phyloP scores from a whole-genome alignment of 192 early-diverging fungal species.

The Gamsiella multidivaricata region DNA sequence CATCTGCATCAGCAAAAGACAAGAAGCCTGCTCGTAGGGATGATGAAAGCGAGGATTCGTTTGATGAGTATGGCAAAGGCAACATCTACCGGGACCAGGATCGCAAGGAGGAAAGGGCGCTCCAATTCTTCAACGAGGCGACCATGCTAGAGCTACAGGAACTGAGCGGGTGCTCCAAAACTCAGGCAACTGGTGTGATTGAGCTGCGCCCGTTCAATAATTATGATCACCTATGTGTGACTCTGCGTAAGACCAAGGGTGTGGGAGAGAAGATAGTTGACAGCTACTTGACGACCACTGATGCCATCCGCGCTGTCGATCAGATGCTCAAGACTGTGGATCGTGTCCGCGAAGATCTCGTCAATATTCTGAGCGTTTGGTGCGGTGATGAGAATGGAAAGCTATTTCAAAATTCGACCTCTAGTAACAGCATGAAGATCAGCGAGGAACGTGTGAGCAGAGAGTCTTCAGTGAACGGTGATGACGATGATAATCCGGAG shows the following conservation, averaged over 20 bases:
- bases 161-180: slow-evolving; percentile 38
- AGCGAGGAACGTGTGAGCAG: background rate
- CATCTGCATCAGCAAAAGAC: background rate
- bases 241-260: slow-evolving; percentile 64
- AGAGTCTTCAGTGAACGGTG: background rate
- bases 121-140: slow-evolving; percentile 42
- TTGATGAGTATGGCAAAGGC: slow-evolving; percentile 12
- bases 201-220: slow-evolving; percentile 68
- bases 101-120: slow-evolving; percentile 36
- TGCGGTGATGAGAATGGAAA: slow-evolving; percentile 32
- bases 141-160: slow-evolving; percentile 26
- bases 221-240: slow-evolving; percentile 60
- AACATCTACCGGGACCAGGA: slow-evolving; percentile 11
- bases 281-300: slow-evolving; percentile 64
- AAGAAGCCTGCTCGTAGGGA: slow-evolving; percentile 1
- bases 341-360: slow-evolving; percentile 63
- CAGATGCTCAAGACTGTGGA: slow-evolving; percentile 68
- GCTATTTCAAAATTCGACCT: slow-evolving; percentile 28
- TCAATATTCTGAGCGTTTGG: slow-evolving; percentile 63
- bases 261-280: slow-evolving; percentile 63
- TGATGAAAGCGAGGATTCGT: slow-evolving; percentile 20
- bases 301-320: slow-evolving; percentile 74
- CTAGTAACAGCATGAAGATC: slow-evolving; percentile 18
- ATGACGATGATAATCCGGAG: slow-evolving; percentile 47
- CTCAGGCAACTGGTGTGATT: slow-evolving; percentile 65